These are phyloP conservation scores for Eimeria falciformis DNA, from an alignment of 169 alveolate species.

Conservation along the genomic window DNA sequence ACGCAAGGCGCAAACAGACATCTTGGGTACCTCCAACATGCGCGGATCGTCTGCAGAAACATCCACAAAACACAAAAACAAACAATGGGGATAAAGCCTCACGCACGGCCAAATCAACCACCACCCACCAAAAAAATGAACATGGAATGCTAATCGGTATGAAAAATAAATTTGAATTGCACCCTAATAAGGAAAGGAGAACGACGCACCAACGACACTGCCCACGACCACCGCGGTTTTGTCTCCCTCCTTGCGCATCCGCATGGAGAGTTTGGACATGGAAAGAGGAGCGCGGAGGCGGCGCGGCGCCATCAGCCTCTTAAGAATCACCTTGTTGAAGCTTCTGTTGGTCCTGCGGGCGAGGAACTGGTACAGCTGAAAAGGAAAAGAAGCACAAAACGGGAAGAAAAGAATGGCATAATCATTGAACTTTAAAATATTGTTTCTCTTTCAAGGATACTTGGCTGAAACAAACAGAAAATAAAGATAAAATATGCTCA, in stretches of 20 bases:
- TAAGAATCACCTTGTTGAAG: slow-evolving; percentile 94
- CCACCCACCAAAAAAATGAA: slow-evolving; percentile 79
- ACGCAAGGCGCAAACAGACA: slow-evolving; percentile 97
- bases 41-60: slow-evolving; percentile 91
- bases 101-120: slow-evolving; percentile 71
- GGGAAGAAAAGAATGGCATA: background rate
- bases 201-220: slow-evolving; percentile 93
- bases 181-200: background rate
- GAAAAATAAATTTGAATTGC: background rate
- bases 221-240: slow-evolving; percentile 97
- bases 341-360: slow-evolving; percentile 95
- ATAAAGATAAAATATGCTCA: slow-evolving; percentile 1
- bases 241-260: slow-evolving; percentile 92
- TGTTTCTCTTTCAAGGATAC: background rate
- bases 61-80: background rate
- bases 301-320: slow-evolving; percentile 94
- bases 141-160: background rate
- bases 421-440: background rate
- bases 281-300: slow-evolving; percentile 95
- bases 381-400: background rate
- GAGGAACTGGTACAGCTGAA: slow-evolving; percentile 89
- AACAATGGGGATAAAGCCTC: no score
- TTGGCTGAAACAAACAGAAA: background rate
- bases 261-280: slow-evolving; percentile 93
- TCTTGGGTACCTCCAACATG: slow-evolving; percentile 88